Conservation (phyloP, 1,284 basidiomycete genomes). For the Mycena sp. region DNA sequence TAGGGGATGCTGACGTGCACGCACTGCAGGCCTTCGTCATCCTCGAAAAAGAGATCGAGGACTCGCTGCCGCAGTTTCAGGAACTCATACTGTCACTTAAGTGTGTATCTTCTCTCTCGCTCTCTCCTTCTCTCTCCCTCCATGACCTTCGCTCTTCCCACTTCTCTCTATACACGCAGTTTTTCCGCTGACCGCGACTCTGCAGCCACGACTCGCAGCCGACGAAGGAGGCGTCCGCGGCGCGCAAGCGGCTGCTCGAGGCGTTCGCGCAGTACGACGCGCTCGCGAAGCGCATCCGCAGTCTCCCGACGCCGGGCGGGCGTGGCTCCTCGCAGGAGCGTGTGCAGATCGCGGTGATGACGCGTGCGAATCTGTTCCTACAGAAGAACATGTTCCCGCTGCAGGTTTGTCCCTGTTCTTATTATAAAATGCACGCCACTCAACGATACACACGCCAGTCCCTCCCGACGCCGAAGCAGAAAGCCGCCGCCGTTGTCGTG, state of each 20-base stretch:
- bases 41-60: constrained; percentile 73
- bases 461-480: constrained; percentile 67
- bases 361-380: constrained; percentile 83
- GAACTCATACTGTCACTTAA: constrained; percentile 57
- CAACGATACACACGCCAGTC: too few relatives aligned
- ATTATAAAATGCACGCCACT: too few relatives aligned
- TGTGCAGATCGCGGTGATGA: constrained; percentile 84
- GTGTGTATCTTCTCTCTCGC: constrained; percentile 51
- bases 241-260: constrained; percentile 83
- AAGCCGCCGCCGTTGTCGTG: constrained; percentile 31
- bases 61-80: constrained; percentile 59
- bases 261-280: constrained; percentile 91
- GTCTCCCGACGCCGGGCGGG: constrained; percentile 67
- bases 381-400: constrained; percentile 90
- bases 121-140: constrained; percentile 37
- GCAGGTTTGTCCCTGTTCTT: constrained; percentile 56
- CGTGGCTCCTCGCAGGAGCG: constrained; percentile 82
- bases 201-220: constrained; percentile 67
- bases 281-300: constrained; percentile 85
- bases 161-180: too few relatives aligned
- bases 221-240: constrained; percentile 72
- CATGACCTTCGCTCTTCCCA: too few relatives aligned
- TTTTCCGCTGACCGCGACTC: too few relatives aligned
- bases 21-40: constrained; percentile 67
- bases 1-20: not conserved